Conservation (phyloP, 225 moss, liverwort and hornwort species). For the Thuidium tamariscinum region DNA sequence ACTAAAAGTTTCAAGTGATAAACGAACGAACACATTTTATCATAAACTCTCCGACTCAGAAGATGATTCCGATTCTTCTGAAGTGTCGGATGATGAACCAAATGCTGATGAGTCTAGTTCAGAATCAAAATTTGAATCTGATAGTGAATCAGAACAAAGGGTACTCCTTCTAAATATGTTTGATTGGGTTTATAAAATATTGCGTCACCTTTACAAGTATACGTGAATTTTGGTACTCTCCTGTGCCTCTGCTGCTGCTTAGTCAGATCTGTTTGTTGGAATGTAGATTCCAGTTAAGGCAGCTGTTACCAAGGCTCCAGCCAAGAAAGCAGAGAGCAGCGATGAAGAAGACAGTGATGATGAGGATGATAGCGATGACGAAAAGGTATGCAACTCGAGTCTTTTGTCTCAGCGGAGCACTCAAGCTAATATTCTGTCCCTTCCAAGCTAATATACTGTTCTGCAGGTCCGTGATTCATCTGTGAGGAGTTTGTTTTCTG, state of each 20-base stretch:
- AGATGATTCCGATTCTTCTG: not conserved
- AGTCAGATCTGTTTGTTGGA: not conserved
- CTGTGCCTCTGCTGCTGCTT: not conserved
- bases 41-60: not conserved
- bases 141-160: not conserved
- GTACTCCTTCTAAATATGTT: not conserved
- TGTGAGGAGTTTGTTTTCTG: not conserved
- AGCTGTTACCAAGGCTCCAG: not conserved
- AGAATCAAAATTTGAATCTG: not conserved
- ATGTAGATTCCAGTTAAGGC: slow-evolving; percentile 17
- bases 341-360: slow-evolving; percentile 32
- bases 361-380: slow-evolving; percentile 41
- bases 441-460: not conserved
- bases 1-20: not conserved
- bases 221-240: not conserved
- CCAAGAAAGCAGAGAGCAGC: slow-evolving; percentile 32
- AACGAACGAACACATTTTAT: too few species aligned
- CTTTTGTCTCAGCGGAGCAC: not conserved
- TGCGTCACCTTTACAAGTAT: not conserved
- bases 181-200: not conserved
- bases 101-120: not conserved
- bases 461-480: not conserved
- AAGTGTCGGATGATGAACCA: not conserved
- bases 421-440: not conserved
- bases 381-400: not conserved